Evolutionary conservation across 2,329 filamentous ascomycete species (phyloP), one percentile per base, ranked within the genome.

Genomic region (Rutstroemia sp.): DNA sequence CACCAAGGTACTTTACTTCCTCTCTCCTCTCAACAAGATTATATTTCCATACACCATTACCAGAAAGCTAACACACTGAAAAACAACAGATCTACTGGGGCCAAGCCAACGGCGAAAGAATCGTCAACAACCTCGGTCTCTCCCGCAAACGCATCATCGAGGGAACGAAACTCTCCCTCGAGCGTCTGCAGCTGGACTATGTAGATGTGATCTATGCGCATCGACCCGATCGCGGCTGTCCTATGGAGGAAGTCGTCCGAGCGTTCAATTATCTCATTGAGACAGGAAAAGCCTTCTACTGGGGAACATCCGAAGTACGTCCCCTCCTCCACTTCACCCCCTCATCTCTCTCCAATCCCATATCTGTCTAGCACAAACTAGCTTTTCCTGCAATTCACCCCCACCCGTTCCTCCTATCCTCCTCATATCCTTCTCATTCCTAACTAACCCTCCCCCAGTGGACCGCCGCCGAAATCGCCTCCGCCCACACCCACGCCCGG

Each of bases 181-280:
- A 81, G 65, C 79, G 82, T 18, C 49, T 64, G 18, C 72, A 73
- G 25, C 74, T 84, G 48, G 73, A 78, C 42, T 85, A 86, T 65
- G 84, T 88, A 41, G 86, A 88, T 66, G 73, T 88, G 45, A 76
- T 88, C 63, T 87, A 85, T 65, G 84, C 85, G 16, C 85, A 88
- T 71, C 79, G 85, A 19, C 81, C 84, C 1, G 86, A 89, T 67
- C 77, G 81, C 8, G 74, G 80, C 48, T 87, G 84, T 0, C 85
- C 85, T 2, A 87, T 88, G 72, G 83, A 87, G 69, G 85, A 88
- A 73, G 82, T 79, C 2, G 84, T 88, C 39, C 80, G 84, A 53
- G 83, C 80, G 53, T 88, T 89, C 74, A 87, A 87, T 74, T 77
- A 87, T 69, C 71, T 88, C 53, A 87, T 89, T 68, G 75, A 83